Base-by-base conservation (phyloP, 2,329 filamentous ascomycete species). In the Nakataea oryzae region DNA sequence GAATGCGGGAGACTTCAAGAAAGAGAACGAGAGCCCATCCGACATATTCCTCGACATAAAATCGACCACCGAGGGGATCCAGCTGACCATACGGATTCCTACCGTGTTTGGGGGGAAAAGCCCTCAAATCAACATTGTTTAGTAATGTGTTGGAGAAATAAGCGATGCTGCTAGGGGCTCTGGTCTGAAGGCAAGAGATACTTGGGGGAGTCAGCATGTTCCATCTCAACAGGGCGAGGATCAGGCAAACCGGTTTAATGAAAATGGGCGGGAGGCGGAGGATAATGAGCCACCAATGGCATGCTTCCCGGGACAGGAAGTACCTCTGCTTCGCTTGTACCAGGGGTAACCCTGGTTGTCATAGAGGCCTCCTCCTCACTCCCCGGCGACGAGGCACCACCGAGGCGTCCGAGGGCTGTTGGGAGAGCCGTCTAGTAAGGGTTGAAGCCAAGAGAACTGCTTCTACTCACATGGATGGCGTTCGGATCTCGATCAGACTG, bases 1-100 rank as follows among this genome's bases (percentile, higher is more conserved):
- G 57, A 74, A 71, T 30, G 69, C 72, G 0, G 67, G 70, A 50
- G 69, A 67, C 5, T 75, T 74, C 65, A 75, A 73, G 58, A 77
- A 74, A 62, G 72, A 74, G 62, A 70, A 72, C 5, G 76, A 76
- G 26, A 75, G 73, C 64, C 80, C 80, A 3, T 81, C 81, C 2
- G 81, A 84, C 67, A 78, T 84, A 30, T 84, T 80, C 66, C 68
- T 84, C 62, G 81, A 84, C 65, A 80, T 84, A 63, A 82, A 81
- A 70, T 83, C 81, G 41, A 84, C 81, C 5, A 81, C 76, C 54
- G 81, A 84, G 61, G 81, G 81, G 1, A 83, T 84, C 66, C 81
- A 84, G 70, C 69, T 84, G 61, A 82, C 79, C 29, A 83, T 84
- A 66, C 79, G 81, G 67, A 84, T 84, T 63, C 81, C 81, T 28